phyloP scores from a whole-genome alignment of 2,329 filamentous ascomycete genomes.

The Hysterium pulicare region DNA sequence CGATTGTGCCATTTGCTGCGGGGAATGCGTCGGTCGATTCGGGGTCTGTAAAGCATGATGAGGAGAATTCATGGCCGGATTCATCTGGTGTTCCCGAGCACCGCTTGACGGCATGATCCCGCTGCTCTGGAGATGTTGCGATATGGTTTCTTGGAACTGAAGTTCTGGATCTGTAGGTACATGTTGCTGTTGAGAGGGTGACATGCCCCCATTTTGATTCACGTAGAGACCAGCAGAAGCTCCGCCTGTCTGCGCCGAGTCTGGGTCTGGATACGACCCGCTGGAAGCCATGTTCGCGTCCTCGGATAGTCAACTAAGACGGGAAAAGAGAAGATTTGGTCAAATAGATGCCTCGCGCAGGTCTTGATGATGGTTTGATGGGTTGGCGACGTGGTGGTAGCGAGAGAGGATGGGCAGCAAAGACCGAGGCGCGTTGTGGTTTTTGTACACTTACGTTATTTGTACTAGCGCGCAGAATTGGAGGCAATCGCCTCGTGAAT shows the following conservation, averaged over 20 bases:
- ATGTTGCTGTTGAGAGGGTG: slow-evolving; percentile 23
- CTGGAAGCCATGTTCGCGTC: slow-evolving; percentile 27
- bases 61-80: slow-evolving; percentile 21
- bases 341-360: neutral
- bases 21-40: slow-evolving; percentile 34
- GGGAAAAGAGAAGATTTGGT: neutral
- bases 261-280: slow-evolving; percentile 29
- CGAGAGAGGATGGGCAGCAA: slow-evolving; percentile 4
- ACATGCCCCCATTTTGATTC: slow-evolving; percentile 31
- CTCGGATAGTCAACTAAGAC: slow-evolving; percentile 17
- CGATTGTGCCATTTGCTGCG: slow-evolving; percentile 38
- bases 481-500: slow-evolving; percentile 8
- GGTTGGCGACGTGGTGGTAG: slow-evolving; percentile 8
- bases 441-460: slow-evolving; percentile 30
- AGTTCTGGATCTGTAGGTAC: slow-evolving; percentile 30
- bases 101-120: slow-evolving; percentile 29
- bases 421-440: slow-evolving; percentile 11
- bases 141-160: slow-evolving; percentile 32
- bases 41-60: slow-evolving; percentile 36
- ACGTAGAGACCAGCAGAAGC: slow-evolving; percentile 29
- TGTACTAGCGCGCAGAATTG: slow-evolving; percentile 27
- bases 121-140: slow-evolving; percentile 30
- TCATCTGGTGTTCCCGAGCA: slow-evolving; percentile 28
- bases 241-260: slow-evolving; percentile 30
- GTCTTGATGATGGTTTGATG: neutral